Percentiles rank a stretch among this genome's conserved stretches.
phyloP scores from a whole-genome alignment of 371 early-diverging fungal species.

The Blastocladiella emersonii region DNA sequence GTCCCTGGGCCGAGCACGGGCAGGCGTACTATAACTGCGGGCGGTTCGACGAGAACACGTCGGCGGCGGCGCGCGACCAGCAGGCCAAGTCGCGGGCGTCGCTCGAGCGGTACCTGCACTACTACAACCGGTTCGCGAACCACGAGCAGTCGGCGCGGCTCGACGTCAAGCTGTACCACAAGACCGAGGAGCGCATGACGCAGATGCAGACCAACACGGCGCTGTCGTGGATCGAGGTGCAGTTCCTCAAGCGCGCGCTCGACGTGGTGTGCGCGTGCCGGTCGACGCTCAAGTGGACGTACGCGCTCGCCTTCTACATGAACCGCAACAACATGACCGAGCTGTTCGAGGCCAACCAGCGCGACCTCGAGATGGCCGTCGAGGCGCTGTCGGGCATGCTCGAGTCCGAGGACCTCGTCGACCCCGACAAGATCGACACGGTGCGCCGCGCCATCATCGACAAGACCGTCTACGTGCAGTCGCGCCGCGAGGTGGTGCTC shows the following conservation, averaged over 20 bases:
- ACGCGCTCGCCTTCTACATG: constrained; percentile 90
- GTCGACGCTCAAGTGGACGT: constrained; percentile 89
- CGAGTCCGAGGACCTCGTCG: constrained; percentile 52
- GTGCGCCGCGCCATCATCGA: constrained; percentile 63
- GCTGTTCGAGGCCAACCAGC: constrained; percentile 94
- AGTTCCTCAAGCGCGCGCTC: constrained; percentile 84
- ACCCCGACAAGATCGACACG: constrained; percentile 54
- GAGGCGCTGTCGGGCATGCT: constrained; percentile 78
- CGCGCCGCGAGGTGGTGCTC: constrained; percentile 57
- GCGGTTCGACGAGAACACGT: constrained; percentile 72
- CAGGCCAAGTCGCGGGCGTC: constrained; percentile 75
- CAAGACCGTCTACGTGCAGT: constrained; percentile 62
- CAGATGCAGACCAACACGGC: constrained; percentile 76
- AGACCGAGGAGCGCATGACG: constrained; percentile 91
- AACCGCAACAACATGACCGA: constrained; percentile 65
- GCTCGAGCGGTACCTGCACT: constrained; percentile 88
- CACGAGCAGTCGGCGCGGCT: constrained; percentile 89
- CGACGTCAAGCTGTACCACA: constrained; percentile 66
- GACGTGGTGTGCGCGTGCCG: constrained; percentile 76
- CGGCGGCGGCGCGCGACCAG: constrained; percentile 61
- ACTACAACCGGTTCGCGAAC: constrained; percentile 93
- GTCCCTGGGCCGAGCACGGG: constrained; percentile 88
- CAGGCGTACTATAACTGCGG: constrained; percentile 89
- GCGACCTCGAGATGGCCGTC: constrained; percentile 86
- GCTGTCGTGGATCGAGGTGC: constrained; percentile 96